Evolutionary conservation across 23 red algal species (phyloP), one percentile per base, ranked within the genome.

Genomic region (Porphyridium purpureum): DNA sequence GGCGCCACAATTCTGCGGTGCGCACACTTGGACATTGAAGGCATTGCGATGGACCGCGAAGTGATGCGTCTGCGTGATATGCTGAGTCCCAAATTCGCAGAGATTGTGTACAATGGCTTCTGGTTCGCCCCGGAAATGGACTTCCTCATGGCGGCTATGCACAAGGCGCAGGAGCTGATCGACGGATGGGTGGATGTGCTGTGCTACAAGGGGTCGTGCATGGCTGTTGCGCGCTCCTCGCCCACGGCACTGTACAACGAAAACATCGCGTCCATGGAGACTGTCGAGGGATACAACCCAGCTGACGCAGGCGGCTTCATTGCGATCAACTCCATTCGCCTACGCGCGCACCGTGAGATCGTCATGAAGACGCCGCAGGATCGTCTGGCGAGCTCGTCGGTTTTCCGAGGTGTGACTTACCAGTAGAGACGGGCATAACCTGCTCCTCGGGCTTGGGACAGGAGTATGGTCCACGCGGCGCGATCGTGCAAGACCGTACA

Each of bases 91-190:
- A 82, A 94, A 56, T 94, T 94, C 80, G 30, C 76, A 0, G 76
- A 94, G 56, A 66, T 94, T 4, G 60, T 76, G 2, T 94, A 94
- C 68, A 80, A 94, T 44, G 88, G 88, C 7, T 94, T 94, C 52
- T 94, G 88, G 88, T 94, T 94, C 31, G 55, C 88, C 3, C 88
- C 88, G 7, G 88, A 94, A 52, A 74, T 72, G 55, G 88, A 94
- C 54, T 94, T 94, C 38, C 53, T 94, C 24, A 42, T 94, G 5
- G 77, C 88, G 4, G 76, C 88, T 35, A 84, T 94, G 30, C 49
- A 82, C 14, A 94, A 94, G 75, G 76, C 69, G 35, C 88, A 94
- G 64, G 88, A 94, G 49, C 71, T 94, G 24, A 84, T 94, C 57
- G 88, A 94, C 53, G 88, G 88, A 7, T 94, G 88, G 88, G 88